These are phyloP conservation scores for Capillidium heterosporum DNA, from an alignment of 371 early-diverging fungal genomes.

Conservation along the genomic window DNA sequence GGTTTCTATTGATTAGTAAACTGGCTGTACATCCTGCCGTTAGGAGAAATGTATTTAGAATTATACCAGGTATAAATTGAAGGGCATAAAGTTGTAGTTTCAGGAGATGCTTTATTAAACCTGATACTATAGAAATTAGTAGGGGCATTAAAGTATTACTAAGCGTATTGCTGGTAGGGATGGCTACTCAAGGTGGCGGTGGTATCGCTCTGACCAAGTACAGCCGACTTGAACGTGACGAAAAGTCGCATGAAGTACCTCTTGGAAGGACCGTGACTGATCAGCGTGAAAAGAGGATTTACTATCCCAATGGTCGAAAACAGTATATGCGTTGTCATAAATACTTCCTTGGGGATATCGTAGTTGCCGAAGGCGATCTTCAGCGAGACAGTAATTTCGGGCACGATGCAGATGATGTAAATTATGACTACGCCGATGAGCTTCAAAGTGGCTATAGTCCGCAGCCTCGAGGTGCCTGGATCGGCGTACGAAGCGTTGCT, in stretches of 20 bases:
- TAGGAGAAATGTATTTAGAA: too few relatives aligned
- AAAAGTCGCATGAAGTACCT: not conserved
- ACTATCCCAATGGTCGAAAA: not conserved
- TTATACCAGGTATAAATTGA: too few relatives aligned
- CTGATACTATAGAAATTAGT: too few relatives aligned
- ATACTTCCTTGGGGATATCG: not conserved
- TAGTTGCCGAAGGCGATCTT: not conserved
- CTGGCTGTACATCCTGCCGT: too few relatives aligned
- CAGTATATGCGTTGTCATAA: not conserved
- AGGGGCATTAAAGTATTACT: too few relatives aligned
- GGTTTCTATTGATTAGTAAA: too few relatives aligned
- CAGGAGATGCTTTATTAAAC: too few relatives aligned
- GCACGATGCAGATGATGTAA: slow-evolving; percentile 1
- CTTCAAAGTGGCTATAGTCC: not conserved
- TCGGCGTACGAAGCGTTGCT: too few relatives aligned
- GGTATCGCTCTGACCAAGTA: too few relatives aligned
- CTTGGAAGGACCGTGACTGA: not conserved
- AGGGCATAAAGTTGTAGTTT: too few relatives aligned
- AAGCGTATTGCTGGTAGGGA: too few relatives aligned
- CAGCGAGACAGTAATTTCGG: not conserved
- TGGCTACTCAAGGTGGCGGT: too few relatives aligned
- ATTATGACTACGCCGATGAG: not conserved
- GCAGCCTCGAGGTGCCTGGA: not conserved
- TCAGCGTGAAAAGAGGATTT: not conserved
- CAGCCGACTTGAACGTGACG: not conserved